Percentiles rank a stretch among this genome's conserved stretches.
These are phyloP conservation scores for Teratosphaeria zuluensis DNA, from an alignment of 2,329 filamentous ascomycete genomes.

Conservation along the genomic window DNA sequence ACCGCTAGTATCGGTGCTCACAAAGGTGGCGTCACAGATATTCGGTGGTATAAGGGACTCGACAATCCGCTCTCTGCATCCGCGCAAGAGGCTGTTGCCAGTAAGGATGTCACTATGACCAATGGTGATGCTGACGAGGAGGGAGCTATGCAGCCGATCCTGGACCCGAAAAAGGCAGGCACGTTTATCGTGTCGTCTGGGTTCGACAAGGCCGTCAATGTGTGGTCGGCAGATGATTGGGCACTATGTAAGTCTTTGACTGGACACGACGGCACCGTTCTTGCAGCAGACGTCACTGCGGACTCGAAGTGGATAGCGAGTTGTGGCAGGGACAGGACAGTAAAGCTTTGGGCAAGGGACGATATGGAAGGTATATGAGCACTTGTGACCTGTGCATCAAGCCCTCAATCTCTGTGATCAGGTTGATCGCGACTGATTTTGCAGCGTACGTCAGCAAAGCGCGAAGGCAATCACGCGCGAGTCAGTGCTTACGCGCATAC, in stretches of 20 bases:
- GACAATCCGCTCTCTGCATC: constrained; percentile 61
- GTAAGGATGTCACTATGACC: constrained; percentile 34
- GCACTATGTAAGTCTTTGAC: constrained; percentile 75
- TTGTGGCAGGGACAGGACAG: constrained; percentile 85
- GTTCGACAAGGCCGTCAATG: constrained; percentile 90
- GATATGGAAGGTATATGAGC: constrained; percentile 44
- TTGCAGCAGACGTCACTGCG: constrained; percentile 77
- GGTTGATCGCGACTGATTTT: neutral
- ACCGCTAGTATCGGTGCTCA: constrained; percentile 84
- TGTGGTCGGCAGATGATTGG: constrained; percentile 97
- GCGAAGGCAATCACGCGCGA: neutral
- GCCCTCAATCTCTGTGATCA: neutral
- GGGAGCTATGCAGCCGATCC: neutral
- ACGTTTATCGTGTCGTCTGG: constrained; percentile 87
- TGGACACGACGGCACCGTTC: constrained; percentile 84
- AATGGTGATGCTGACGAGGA: constrained; percentile 10
- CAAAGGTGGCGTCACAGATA: constrained; percentile 79
- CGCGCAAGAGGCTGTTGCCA: constrained; percentile 43
- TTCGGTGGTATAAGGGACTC: constrained; percentile 84
- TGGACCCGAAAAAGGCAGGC: constrained; percentile 68
- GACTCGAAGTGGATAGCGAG: constrained; percentile 91
- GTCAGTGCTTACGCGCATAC: neutral
- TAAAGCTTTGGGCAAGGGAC: constrained; percentile 92
- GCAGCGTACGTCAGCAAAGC: neutral
- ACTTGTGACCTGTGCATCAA: neutral